Evolutionary conservation across 495 filamentous ascomycete genomes (phyloP), one percentile per base, ranked within the genome.

Genomic region (Aspergillus cristatus): DNA sequence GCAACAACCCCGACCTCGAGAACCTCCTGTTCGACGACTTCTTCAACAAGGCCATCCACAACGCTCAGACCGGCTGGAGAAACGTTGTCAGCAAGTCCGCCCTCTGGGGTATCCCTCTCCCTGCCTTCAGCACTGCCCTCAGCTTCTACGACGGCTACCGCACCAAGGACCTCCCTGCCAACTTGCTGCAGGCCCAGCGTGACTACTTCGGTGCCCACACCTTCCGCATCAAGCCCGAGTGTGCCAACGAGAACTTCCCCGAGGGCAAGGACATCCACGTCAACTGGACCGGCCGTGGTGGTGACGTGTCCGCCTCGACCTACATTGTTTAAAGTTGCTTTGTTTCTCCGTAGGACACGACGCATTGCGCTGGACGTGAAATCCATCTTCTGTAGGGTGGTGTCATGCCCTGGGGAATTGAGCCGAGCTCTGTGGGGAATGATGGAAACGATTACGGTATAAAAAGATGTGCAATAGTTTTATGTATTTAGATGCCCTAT

Each of bases 151-250:
- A 98, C 58, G 93, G 91, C 34, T 95, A 95, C 75, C 82, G 91
- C 62, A 86, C 88, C 52, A 82, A 84, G 72, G 76, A 95, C 55
- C 78, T 98, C 47, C 91, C 91, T 26, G 91, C 91, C 71, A 97
- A 97, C 78, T 73, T 98, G 40, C 74, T 98, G 47, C 91, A 98
- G 72, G 91, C 93, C 26, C 91, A 98, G 74, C 81, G 91, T 70
- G 91, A 98, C 64, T 98, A 97, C 82, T 98, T 98, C 58, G 81
- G 91, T 63, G 91, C 91, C 38, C 91, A 98, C 81, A 98, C 93
- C 42, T 98, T 97, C 86, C 73, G 74, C 53, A 81, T 96, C 75
- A 96, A 96, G 85, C 86, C 91, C 29, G 85, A 96, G 69, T 61
- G 50, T 49, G 90, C 88, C 48, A 89, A 53, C 58, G 78, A 68